Evolutionary conservation across 2,329 filamentous ascomycete genomes (phyloP), one percentile per base, ranked within the genome.

Genomic region (Venturia pyrina): DNA sequence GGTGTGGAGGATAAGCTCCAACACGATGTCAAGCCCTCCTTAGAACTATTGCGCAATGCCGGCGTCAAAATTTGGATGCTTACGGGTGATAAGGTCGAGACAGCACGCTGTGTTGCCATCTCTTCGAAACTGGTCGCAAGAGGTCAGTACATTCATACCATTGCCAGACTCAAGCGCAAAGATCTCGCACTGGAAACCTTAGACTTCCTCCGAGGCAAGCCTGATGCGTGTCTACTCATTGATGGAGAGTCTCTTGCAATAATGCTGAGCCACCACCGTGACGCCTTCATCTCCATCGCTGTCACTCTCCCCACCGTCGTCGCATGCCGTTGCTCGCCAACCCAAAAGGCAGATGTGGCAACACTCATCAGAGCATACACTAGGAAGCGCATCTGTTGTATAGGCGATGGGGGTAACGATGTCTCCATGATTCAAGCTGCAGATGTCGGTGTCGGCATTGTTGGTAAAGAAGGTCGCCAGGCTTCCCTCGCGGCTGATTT

Each of bases 61-160:
- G 95, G 95, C 34, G 95, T 99, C 78, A 98, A 98, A 77, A 98
- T 99, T 63, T 99, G 95, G 95, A 99, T 99, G 95, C 82, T 99
- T 74, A 99, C 95, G 0, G 95, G 95, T 60, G 95, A 99, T 81
- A 99, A 99, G 78, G 91, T 99, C 2, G 95, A 99, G 78, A 99
- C 95, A 17, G 95, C 95, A 19, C 88, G 95, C 44, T 99, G 95
- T 76, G 93, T 99, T 15, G 96, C 95, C 1, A 89, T 99, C 56
- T 96, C 90, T 73, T 93, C 93, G 40, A 97, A 97, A 75, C 84
- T 99, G 7, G 95, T 99, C 17, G 89, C 92, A 4, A 84, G 95
- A 68, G 93, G 93, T 1, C 96, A 99, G 77, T 95, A 93, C 75
- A 96, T 99, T 68, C 92, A 98, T 77, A 97, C 93, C 0, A 89